Evolutionary conservation across 2,329 filamentous ascomycete species (phyloP).

Genomic region (Diaporthe sp.): DNA sequence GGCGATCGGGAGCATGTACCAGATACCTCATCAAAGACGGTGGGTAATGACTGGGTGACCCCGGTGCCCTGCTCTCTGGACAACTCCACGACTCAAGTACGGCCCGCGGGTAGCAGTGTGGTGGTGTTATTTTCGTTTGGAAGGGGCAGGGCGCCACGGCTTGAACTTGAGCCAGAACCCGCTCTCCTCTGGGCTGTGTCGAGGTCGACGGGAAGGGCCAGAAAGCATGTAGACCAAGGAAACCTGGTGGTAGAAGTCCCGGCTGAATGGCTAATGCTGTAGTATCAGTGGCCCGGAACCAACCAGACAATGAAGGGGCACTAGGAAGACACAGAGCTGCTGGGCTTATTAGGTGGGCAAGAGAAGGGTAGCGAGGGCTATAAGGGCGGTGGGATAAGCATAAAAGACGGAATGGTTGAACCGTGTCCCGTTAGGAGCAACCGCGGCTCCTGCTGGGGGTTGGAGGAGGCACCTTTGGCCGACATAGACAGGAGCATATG

Average conservation of each 20-base stretch:
- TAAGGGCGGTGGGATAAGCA: conserved; percentile 33
- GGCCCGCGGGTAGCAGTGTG: conserved; percentile 51
- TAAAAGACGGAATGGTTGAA: conserved; percentile 21
- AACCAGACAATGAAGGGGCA: conserved; percentile 48
- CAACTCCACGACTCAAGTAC: conserved; percentile 53
- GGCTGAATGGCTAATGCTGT: conserved; percentile 66
- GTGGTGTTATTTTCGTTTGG: conserved; percentile 43
- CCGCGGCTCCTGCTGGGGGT: conserved; percentile 2
- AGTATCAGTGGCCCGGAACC: conserved; percentile 55
- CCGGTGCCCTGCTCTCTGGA: conserved; percentile 51
- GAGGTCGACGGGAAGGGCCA: conserved; percentile 50
- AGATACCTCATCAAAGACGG: conserved; percentile 58
- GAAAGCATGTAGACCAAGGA: conserved; percentile 52
- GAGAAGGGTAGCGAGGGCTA: conserved; percentile 32
- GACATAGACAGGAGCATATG: conserved; percentile 3
- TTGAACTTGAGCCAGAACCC: conserved; percentile 53
- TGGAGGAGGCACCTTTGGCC: conserved; percentile 21
- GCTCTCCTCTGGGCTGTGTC: conserved; percentile 12
- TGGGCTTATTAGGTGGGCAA: conserved; percentile 28
- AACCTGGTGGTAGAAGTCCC: conserved; percentile 57
- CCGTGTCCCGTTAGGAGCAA: conserved; percentile 22
- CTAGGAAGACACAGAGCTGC: conserved; percentile 42
- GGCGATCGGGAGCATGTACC: conserved; percentile 48
- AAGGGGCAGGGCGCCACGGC: conserved; percentile 37
- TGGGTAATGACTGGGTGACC: conserved; percentile 54